These are phyloP conservation scores for Eucalyptus fibrosa DNA, from an alignment of 345 rosid genomes.

Conservation along the genomic window DNA sequence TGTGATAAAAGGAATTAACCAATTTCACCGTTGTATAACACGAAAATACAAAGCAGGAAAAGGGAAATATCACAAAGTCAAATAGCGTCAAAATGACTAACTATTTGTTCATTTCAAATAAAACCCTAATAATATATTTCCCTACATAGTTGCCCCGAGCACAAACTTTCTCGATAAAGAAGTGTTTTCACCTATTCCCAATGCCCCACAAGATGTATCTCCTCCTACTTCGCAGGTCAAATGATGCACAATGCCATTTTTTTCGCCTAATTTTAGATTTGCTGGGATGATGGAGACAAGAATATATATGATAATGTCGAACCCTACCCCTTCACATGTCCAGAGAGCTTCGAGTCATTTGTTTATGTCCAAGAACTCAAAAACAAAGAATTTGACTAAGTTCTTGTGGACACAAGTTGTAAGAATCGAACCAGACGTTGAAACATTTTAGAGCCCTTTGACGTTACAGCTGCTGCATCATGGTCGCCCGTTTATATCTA, in stretches of 20 bases:
- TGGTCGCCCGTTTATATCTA: not conserved
- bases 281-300: not conserved
- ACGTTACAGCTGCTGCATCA: not conserved
- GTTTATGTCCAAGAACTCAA: not conserved
- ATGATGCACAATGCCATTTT: not conserved
- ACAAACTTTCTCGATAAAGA: not conserved
- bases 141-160: not conserved
- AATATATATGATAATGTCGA: not conserved
- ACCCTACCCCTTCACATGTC: not conserved
- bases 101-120: not conserved
- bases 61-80: not conserved
- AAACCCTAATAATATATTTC: not conserved
- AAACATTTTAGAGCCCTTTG: not conserved
- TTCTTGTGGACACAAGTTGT: not conserved
- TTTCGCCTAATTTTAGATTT: not conserved
- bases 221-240: not conserved
- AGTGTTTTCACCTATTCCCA: not conserved
- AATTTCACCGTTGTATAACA: not conserved
- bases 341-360: not conserved
- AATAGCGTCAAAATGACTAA: not conserved
- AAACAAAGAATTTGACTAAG: not conserved
- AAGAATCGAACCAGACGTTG: not conserved
- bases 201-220: not conserved
- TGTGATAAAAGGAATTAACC: not conserved
- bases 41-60: not conserved